A percentile compares a stretch with the other conserved stretches of the same genome.
Evolutionary conservation across 331 rosid species (phyloP).

Genomic region (Dryas integrifolia): DNA sequence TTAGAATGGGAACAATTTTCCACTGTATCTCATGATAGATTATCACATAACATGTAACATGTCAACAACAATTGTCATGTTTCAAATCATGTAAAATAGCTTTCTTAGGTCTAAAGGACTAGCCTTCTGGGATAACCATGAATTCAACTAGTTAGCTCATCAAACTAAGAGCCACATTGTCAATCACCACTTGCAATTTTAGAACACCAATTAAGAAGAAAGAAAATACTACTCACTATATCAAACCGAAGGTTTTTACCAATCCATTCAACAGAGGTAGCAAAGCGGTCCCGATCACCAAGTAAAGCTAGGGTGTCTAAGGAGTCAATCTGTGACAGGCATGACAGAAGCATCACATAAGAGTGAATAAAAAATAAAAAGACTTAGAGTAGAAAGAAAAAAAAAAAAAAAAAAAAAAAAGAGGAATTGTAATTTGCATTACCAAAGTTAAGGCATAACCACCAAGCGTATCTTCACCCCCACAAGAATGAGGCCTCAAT

Average conservation of each 20-base stretch:
- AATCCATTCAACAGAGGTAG: conserved; percentile 87
- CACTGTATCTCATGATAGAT: not conserved
- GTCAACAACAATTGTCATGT: not conserved
- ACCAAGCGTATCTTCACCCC: conserved; percentile 86
- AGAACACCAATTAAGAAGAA: not conserved
- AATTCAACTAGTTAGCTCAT: conserved; percentile 1
- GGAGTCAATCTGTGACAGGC: conserved; percentile 70
- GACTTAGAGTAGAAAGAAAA: not conserved
- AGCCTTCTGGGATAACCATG: not conserved
- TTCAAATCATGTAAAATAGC: conserved; percentile 3
- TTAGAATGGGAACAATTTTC: not conserved
- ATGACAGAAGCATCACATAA: conserved; percentile 6
- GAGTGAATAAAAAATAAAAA: not conserved
- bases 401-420: not conserved
- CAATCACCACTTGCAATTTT: not conserved
- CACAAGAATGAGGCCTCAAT: conserved; percentile 76
- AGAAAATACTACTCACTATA: conserved; percentile 65
- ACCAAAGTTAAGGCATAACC: conserved; percentile 96
- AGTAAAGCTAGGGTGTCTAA: conserved; percentile 87
- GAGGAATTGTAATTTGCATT: conserved; percentile 19
- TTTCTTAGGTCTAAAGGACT: not conserved
- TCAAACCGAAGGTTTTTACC: conserved; percentile 92
- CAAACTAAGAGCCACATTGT: not conserved
- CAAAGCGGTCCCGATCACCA: conserved; percentile 68
- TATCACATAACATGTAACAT: not conserved